Base-by-base conservation (phyloP, 2,329 filamentous ascomycete species). In the Dothideomycetidae sp. region DNA sequence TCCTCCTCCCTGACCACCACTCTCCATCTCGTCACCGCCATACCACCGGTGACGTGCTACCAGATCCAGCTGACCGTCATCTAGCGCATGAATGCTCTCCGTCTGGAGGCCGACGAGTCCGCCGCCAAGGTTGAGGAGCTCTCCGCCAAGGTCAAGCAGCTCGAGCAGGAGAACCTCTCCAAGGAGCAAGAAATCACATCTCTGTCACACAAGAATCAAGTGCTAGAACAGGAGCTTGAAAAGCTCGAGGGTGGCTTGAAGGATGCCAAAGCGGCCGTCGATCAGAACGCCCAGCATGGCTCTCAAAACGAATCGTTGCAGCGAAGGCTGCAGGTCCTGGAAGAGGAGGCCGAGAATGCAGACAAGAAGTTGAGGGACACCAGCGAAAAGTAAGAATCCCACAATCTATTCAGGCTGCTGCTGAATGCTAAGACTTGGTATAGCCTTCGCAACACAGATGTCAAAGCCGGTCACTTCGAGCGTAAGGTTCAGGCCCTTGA, bases 161-260 rank as follows among this genome's bases (percentile, higher is more conserved):
- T 45, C 19, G 86, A 98, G 67, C 81, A 93, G 64, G 88, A 96
- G 68, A 93, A 85, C 62, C 72, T 93, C 46, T 71, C 80, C 58
- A 96, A 96, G 71, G 90, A 96, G 69, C 86, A 96, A 66, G 88
- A 96, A 62, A 93, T 96, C 63, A 92, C 82, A 49, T 96, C 90
- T 37, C 75, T 96, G 54, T 76, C 80, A 59, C 88, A 96, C 78
- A 92, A 88, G 71, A 94, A 93, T 67, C 75, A 77, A 55, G 71
- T 93, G 44, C 79, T 96, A 43, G 90, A 96, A 68, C 53, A 61
- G 46, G 85, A 96, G 60, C 78, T 93, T 50, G 88, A 94, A 68
- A 93, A 93, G 71, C 71, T 93, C 48, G 90, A 96, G 70, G 63
- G 64, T 46, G 66, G 70, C 53, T 72, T 93, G 61, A 83, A 84